Evolutionary conservation across 306 rosid genomes (phyloP).

Genomic region (Sindora glabra): DNA sequence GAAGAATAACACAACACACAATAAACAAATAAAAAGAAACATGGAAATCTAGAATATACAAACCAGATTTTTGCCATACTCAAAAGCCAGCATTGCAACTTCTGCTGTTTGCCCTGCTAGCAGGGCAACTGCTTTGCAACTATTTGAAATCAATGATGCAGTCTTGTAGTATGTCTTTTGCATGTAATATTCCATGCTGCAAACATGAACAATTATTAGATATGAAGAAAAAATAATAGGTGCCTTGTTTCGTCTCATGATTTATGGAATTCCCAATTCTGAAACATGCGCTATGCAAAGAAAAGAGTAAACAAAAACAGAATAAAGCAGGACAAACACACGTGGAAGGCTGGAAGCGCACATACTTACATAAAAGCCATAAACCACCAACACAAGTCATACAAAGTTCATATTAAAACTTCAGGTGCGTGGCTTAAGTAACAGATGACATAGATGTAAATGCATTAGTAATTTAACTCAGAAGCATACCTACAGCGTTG

Average conservation of each 20-base stretch:
- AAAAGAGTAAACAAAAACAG: too few relatives aligned
- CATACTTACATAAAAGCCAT: not conserved
- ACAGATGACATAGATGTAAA: too few relatives aligned
- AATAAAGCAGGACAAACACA: not conserved
- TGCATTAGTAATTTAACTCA: too few relatives aligned
- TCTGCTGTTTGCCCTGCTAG: conserved; percentile 91
- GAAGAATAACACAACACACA: too few relatives aligned
- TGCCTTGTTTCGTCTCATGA: not conserved
- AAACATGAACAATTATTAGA: conserved; percentile 22
- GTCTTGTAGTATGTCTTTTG: conserved; percentile 90
- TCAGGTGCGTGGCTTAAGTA: conserved; percentile 7
- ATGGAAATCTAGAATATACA: conserved; percentile 29
- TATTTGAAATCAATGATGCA: conserved; percentile 86
- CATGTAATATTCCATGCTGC: conserved; percentile 95
- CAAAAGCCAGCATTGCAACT: conserved; percentile 77
- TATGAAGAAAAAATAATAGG: not conserved
- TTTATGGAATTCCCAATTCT: not conserved
- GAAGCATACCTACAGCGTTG: conserved; percentile 80
- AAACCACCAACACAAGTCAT: not conserved
- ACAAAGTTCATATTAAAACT: not conserved
- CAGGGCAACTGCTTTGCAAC: conserved; percentile 95
- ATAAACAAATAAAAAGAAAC: not conserved
- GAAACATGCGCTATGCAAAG: too few relatives aligned
- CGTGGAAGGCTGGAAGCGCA: too few relatives aligned
- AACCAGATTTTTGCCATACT: conserved; percentile 95